These are phyloP conservation scores for Forsythia suspensa DNA, from an alignment of 257 asterid species.

Conservation along the genomic window DNA sequence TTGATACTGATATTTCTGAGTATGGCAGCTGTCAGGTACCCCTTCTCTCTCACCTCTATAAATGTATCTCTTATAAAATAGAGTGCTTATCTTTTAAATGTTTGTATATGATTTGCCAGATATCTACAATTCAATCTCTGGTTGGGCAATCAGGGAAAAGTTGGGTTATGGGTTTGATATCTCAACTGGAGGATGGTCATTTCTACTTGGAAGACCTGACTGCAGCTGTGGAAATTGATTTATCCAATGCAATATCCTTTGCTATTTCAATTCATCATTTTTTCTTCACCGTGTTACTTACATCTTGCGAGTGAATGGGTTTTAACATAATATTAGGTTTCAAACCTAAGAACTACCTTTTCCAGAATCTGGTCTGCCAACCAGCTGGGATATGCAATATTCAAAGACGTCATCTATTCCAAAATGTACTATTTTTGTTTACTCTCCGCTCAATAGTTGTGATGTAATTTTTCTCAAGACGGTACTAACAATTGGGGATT, in stretches of 20 bases:
- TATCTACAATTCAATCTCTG: constrained; percentile 87
- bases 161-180: constrained; percentile 96
- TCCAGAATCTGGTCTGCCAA: not conserved
- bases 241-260: constrained; percentile 96
- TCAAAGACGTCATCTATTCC: not conserved
- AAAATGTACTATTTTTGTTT: not conserved
- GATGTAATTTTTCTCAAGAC: not conserved
- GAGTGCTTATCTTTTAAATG: constrained; percentile 1
- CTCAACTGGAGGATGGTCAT: constrained; percentile 98
- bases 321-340: not conserved
- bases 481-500: not conserved
- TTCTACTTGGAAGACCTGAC: constrained; percentile 97
- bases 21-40: constrained; percentile 86
- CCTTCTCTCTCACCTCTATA: constrained; percentile 1
- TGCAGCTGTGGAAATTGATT: constrained; percentile 88
- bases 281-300: not conserved
- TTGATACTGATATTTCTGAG: constrained; percentile 64
- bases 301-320: not conserved
- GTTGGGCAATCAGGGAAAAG: constrained; percentile 83
- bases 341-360: not conserved
- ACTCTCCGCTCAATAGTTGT: not conserved
- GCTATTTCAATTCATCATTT: not conserved
- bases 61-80: not conserved
- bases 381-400: constrained; percentile 1
- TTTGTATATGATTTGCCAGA: constrained; percentile 42